Percentiles rank a stretch among this genome's conserved stretches.
These are phyloP conservation scores for Phialophora macrospora DNA, from an alignment of 2,329 filamentous ascomycete species.

Conservation along the genomic window DNA sequence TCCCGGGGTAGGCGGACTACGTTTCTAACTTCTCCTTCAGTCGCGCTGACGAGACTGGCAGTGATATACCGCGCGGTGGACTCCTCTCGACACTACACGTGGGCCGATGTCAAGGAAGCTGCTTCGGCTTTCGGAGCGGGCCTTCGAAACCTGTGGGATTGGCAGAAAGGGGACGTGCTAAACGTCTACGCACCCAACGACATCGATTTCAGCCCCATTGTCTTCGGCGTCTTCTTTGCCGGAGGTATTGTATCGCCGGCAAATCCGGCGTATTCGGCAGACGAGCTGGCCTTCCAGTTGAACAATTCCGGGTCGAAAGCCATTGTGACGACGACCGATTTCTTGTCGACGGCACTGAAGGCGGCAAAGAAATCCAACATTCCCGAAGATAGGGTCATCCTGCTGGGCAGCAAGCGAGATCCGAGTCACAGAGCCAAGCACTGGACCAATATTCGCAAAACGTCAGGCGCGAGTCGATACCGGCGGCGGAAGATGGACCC, in stretches of 20 bases:
- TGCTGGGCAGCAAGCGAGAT: slow-evolving; percentile 75
- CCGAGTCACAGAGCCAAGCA: slow-evolving; percentile 67
- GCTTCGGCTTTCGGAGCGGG: slow-evolving; percentile 79
- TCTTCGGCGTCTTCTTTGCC: slow-evolving; percentile 81
- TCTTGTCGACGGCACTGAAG: slow-evolving; percentile 67
- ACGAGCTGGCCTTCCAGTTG: slow-evolving; percentile 85
- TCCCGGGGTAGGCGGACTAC: slow-evolving; percentile 28
- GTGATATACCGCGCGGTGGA: slow-evolving; percentile 38
- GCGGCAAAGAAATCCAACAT: slow-evolving; percentile 75
- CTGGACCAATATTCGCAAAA: slow-evolving; percentile 73
- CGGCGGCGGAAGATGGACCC: slow-evolving; percentile 68
- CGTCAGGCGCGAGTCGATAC: slow-evolving; percentile 63
- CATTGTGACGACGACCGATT: slow-evolving; percentile 72
- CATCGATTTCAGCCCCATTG: slow-evolving; percentile 78
- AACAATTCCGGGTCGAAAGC: slow-evolving; percentile 75
- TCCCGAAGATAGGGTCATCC: slow-evolving; percentile 70
- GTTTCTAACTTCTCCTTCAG: not conserved
- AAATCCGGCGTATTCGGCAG: slow-evolving; percentile 82
- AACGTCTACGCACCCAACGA: slow-evolving; percentile 83
- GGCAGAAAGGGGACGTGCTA: slow-evolving; percentile 83
- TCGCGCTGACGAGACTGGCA: not conserved
- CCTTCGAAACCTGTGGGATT: slow-evolving; percentile 74
- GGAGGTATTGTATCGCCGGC: slow-evolving; percentile 81
- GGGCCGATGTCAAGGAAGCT: slow-evolving; percentile 66
- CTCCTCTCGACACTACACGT: slow-evolving; percentile 74